Evolutionary conservation across 768 basidiomycete species (phyloP).

Genomic region (Porphyrellus cyaneotinctus): DNA sequence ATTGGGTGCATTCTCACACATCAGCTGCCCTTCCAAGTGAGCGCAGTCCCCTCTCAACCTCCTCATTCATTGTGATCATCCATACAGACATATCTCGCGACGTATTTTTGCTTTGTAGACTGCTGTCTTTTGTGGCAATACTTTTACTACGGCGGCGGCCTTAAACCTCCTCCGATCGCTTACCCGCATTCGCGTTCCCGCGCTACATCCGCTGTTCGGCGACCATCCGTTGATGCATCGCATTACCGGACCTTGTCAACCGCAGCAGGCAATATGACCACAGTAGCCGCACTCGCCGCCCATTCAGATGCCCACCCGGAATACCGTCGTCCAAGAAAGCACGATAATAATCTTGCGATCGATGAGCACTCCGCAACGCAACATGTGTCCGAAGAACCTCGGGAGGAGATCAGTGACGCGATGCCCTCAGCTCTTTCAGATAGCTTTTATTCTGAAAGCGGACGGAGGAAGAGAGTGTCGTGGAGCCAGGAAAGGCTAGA

Average conservation of each 20-base stretch:
- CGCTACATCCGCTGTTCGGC: slow-evolving; percentile 42
- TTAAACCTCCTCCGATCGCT: slow-evolving; percentile 32
- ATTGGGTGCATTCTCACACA: slow-evolving; percentile 87
- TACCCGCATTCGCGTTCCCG: slow-evolving; percentile 41
- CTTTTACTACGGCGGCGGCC: slow-evolving; percentile 59
- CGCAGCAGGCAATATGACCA: slow-evolving; percentile 69
- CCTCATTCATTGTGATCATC: slow-evolving; percentile 6
- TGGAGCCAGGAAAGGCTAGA: slow-evolving; percentile 75
- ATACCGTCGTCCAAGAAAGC: slow-evolving; percentile 31
- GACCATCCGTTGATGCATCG: slow-evolving; percentile 50
- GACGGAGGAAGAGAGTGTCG: slow-evolving; percentile 54
- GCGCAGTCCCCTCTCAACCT: slow-evolving; percentile 15
- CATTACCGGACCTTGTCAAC: slow-evolving; percentile 67
- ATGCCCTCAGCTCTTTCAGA: slow-evolving; percentile 58
- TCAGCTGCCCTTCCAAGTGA: slow-evolving; percentile 92
- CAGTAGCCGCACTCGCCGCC: slow-evolving; percentile 65
- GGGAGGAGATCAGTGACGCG: slow-evolving; percentile 49
- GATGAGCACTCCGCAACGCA: slow-evolving; percentile 18
- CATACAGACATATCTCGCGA: slow-evolving; percentile 78
- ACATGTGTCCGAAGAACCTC: slow-evolving; percentile 22
- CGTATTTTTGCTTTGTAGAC: slow-evolving; percentile 88
- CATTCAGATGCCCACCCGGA: slow-evolving; percentile 49
- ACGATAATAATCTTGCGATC: slow-evolving; percentile 18
- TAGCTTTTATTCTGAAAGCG: slow-evolving; percentile 74
- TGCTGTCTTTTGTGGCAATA: slow-evolving; percentile 72